Evolutionary conservation across 2,329 filamentous ascomycete species (phyloP).

Genomic region (Clonostachys byssicola): DNA sequence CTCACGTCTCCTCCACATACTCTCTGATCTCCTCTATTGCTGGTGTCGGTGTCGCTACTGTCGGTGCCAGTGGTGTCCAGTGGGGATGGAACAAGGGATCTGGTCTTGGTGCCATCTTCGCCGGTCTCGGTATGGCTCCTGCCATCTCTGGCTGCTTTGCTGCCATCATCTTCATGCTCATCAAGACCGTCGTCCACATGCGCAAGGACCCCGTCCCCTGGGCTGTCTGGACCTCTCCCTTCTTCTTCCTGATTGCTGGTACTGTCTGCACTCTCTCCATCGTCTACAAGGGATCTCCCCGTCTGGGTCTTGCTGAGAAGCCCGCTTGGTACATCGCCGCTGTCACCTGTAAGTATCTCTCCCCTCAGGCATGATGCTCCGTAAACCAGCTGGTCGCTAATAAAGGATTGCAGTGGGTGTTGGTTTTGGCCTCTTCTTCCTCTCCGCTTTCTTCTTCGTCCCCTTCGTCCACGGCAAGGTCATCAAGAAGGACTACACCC

Average conservation of each 20-base stretch:
- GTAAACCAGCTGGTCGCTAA: too few relatives aligned
- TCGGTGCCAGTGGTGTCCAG: constrained; percentile 55
- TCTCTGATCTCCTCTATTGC: constrained; percentile 66
- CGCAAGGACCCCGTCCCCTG: constrained; percentile 68
- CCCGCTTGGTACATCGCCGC: constrained; percentile 62
- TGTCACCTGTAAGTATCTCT: constrained; percentile 37
- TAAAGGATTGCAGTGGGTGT: constrained; percentile 38
- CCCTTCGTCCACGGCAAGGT: constrained; percentile 64
- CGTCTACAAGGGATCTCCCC: constrained; percentile 77
- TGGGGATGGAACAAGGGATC: constrained; percentile 69
- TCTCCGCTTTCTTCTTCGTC: constrained; percentile 68
- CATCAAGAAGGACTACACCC: constrained; percentile 61
- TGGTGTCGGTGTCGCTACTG: constrained; percentile 65
- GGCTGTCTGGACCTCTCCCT: constrained; percentile 69
- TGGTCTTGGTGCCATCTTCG: constrained; percentile 69
- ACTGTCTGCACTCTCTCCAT: constrained; percentile 73
- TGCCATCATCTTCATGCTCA: constrained; percentile 66
- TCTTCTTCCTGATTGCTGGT: constrained; percentile 74
- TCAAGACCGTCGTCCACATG: constrained; percentile 67
- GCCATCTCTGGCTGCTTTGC: constrained; percentile 60
- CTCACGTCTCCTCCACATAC: constrained; percentile 71
- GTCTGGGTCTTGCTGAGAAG: constrained; percentile 60
- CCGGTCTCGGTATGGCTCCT: constrained; percentile 68
- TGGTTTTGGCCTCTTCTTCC: constrained; percentile 52
- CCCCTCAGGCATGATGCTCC: too few relatives aligned